These are phyloP conservation scores for Paecilomyces dactylethromorphus DNA, from an alignment of 2,329 filamentous ascomycete species.

Conservation along the genomic window DNA sequence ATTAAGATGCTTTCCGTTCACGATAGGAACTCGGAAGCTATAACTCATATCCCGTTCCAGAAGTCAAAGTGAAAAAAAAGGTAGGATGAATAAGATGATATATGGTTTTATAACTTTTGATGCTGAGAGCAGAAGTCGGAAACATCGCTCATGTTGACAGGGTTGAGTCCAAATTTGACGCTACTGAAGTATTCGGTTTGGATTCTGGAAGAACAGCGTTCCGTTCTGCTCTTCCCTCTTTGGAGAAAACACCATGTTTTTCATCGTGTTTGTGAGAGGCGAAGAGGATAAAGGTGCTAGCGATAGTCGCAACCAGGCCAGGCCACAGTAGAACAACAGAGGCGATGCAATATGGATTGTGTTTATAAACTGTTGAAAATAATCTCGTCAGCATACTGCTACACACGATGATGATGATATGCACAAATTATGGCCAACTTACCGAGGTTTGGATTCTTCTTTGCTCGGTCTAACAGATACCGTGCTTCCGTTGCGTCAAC, in stretches of 20 bases:
- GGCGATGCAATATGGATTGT: conserved; percentile 46
- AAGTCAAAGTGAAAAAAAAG: neutral
- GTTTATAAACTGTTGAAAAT: conserved; percentile 31
- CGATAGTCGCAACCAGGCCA: conserved; percentile 43
- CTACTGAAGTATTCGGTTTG: neutral
- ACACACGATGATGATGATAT: neutral
- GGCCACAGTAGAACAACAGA: conserved; percentile 49
- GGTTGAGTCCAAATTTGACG: neutral
- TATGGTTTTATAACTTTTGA: neutral
- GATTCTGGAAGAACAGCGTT: neutral
- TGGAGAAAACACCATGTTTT: conserved; percentile 11
- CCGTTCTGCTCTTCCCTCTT: neutral
- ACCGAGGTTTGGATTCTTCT: conserved; percentile 28
- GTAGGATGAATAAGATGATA: neutral
- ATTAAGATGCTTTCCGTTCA: neutral
- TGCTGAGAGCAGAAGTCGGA: neutral
- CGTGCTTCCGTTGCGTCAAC: conserved; percentile 22
- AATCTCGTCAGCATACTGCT: neutral
- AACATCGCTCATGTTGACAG: neutral
- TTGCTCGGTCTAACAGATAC: conserved; percentile 19
- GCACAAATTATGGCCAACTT: neutral
- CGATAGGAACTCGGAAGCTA: neutral
- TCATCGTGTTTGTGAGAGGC: conserved; percentile 29
- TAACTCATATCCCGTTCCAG: neutral
- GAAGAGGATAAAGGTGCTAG: conserved; percentile 30